These are phyloP conservation scores for Paulownia fortunei DNA, from an alignment of 257 asterid species.

Conservation along the genomic window DNA sequence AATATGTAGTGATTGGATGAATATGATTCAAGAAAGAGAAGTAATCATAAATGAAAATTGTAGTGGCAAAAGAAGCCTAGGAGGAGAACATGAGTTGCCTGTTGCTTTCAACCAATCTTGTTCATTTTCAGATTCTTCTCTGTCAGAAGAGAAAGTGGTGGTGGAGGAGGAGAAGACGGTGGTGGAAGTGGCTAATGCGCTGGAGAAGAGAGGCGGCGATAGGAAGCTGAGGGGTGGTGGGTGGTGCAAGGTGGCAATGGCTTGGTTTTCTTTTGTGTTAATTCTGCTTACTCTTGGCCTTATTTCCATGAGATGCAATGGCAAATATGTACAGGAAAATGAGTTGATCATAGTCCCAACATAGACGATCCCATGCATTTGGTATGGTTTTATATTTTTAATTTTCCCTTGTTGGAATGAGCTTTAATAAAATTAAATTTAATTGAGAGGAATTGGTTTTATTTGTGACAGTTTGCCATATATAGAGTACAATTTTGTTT, in stretches of 20 bases:
- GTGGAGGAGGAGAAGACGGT: slow-evolving; percentile 21
- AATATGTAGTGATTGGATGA: slow-evolving; percentile 5
- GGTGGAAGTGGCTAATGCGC: neutral
- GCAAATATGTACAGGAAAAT: slow-evolving; percentile 18
- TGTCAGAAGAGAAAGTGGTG: slow-evolving; percentile 21
- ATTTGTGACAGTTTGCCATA: neutral
- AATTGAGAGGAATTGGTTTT: neutral
- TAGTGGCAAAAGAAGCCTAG: too few relatives aligned
- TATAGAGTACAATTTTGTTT: neutral
- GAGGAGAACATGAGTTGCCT: neutral
- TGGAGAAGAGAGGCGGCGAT: slow-evolving; percentile 20
- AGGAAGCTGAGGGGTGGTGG: slow-evolving; percentile 16
- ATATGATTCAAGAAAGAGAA: slow-evolving; percentile 19
- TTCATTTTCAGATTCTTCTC: slow-evolving; percentile 23
- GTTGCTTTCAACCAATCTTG: neutral
- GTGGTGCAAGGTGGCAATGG: slow-evolving; percentile 28
- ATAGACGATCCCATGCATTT: neutral
- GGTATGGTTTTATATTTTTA: neutral
- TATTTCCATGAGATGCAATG: slow-evolving; percentile 36
- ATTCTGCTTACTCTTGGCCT: slow-evolving; percentile 32
- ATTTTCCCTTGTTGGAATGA: neutral
- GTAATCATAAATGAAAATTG: neutral
- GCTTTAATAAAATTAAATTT: neutral
- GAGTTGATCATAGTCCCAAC: slow-evolving; percentile 45
- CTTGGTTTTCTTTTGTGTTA: slow-evolving; percentile 38